phyloP scores from a whole-genome alignment of 2,329 filamentous ascomycete genomes.

The Scedosporium dehoogii region DNA sequence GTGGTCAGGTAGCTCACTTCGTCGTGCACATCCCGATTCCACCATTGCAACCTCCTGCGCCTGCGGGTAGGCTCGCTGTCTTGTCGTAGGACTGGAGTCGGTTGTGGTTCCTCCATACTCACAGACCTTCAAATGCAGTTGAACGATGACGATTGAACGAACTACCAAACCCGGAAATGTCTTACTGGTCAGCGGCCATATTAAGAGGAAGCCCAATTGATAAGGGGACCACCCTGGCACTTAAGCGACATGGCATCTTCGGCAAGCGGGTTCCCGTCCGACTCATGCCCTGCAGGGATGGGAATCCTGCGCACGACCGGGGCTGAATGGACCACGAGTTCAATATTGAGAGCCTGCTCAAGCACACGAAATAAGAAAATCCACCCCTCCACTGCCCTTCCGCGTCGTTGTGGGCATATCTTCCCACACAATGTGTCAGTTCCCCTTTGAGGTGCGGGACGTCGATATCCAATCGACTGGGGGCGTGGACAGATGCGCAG shows the following conservation, averaged over 20 bases:
- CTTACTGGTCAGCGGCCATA: not conserved
- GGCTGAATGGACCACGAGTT: not conserved
- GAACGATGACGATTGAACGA: not conserved
- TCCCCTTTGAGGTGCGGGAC: not conserved
- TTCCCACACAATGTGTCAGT: too few species aligned
- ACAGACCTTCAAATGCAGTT: not conserved
- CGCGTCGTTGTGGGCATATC: too few species aligned
- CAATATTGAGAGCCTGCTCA: not conserved
- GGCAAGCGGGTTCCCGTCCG: too few species aligned
- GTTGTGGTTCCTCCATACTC: not conserved
- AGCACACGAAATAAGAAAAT: not conserved
- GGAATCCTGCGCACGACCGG: not conserved
- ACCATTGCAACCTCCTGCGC: not conserved
- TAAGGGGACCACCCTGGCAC: not conserved
- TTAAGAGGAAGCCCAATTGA: not conserved
- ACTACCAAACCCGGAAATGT: not conserved
- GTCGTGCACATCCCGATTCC: conserved; percentile 7
- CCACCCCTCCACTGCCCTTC: too few species aligned
- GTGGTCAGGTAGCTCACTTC: conserved; percentile 9
- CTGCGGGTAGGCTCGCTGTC: not conserved
- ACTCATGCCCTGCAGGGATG: too few species aligned
- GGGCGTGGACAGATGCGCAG: not conserved
- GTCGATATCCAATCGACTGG: not conserved
- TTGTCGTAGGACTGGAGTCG: not conserved
- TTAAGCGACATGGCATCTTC: too few species aligned